Evolutionary conservation across 2,329 filamentous ascomycete species (phyloP).

Genomic region (Penicillium sp.): DNA sequence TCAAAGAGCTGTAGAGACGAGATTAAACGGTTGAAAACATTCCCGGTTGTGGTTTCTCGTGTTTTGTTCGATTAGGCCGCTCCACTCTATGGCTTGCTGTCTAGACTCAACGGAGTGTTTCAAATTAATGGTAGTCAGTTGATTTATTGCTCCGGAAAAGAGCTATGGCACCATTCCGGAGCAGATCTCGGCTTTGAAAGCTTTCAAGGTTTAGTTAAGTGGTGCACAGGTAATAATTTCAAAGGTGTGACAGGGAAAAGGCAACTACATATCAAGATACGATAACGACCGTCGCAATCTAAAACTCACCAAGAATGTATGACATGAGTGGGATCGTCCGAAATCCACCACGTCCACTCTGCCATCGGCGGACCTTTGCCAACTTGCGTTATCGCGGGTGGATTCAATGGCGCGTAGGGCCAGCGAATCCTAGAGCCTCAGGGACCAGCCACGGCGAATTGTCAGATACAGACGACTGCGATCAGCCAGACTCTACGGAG

Average conservation of each 20-base stretch:
- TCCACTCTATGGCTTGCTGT: not conserved
- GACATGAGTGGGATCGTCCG: not conserved
- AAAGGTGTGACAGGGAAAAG: not conserved
- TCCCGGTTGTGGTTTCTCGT: not conserved
- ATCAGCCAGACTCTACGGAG: not conserved
- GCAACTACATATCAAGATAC: too few relatives aligned
- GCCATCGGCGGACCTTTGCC: not conserved
- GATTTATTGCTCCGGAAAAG: not conserved
- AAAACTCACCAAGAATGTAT: too few relatives aligned
- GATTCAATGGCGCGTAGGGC: not conserved
- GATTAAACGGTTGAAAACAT: not conserved
- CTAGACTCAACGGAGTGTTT: not conserved
- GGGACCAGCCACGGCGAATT: not conserved
- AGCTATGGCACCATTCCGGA: not conserved
- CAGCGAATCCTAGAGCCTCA: not conserved
- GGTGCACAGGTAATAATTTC: not conserved
- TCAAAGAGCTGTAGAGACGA: not conserved
- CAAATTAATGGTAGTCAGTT: not conserved
- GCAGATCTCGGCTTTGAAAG: not conserved
- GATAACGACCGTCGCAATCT: too few relatives aligned
- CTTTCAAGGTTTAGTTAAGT: not conserved
- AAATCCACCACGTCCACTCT: not conserved
- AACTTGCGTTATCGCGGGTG: not conserved
- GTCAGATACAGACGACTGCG: not conserved
- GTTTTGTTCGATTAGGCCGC: not conserved